Evolutionary conservation across 257 asterid genomes (phyloP).

Genomic region (Salvia splendens): DNA sequence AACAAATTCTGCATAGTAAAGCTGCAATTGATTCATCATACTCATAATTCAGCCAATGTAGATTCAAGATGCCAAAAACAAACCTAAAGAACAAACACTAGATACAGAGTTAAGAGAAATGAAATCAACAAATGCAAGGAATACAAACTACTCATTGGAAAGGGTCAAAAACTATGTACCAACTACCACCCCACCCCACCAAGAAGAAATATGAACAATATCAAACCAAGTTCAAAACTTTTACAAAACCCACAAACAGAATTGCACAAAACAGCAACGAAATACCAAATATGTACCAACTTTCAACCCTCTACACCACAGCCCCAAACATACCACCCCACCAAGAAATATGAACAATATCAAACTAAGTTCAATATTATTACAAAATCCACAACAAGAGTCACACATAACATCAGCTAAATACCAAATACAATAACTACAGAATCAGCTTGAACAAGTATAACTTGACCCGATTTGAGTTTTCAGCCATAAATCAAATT

Average conservation of each 20-base stretch:
- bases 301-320: too few relatives aligned
- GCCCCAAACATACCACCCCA: too few relatives aligned
- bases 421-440: too few relatives aligned
- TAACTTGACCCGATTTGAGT: too few relatives aligned
- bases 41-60: background rate
- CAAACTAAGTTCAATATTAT: too few relatives aligned
- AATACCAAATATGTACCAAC: background rate
- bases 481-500: background rate
- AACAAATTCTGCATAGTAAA: background rate
- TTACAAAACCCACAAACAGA: conserved; percentile 5
- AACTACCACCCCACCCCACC: conserved; percentile 1
- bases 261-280: conserved; percentile 11
- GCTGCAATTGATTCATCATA: background rate
- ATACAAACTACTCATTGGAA: background rate
- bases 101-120: background rate
- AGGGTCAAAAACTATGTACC: conserved; percentile 4
- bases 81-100: conserved; percentile 7
- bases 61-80: conserved; percentile 18
- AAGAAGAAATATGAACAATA: background rate
- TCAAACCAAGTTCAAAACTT: background rate
- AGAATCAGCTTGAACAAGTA: too few relatives aligned
- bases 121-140: background rate
- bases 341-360: too few relatives aligned
- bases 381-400: too few relatives aligned
- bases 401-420: background rate